Evolutionary conservation across 441 rosid genomes (phyloP), one percentile per base, ranked within the genome.

Genomic region (Populus tomentosa): DNA sequence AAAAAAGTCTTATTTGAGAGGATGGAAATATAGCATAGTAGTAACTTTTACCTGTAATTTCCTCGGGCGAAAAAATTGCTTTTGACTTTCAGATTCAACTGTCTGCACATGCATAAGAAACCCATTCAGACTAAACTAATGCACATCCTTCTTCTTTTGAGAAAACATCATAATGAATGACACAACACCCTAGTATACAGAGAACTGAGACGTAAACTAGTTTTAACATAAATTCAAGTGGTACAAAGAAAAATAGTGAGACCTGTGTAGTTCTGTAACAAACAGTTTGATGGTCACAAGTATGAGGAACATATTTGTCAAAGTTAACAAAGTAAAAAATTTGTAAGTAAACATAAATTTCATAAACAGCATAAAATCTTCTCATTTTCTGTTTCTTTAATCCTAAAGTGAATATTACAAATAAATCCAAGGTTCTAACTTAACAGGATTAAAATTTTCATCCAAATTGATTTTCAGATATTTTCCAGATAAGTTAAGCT

Each of bases 1-100:
- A 24, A 5, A 6, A 23, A 21, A 28, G 42, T 38, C 42, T 9
- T 46, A 53, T 40, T 72, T 35, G 4, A 72, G 23, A 53, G 64
- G 70, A 30, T 9, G 81, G 35, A 70, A 61, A 38, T 38, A 66
- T 66, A 74, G 23, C 70, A 53, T 4, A 50, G 56, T 38, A 16
- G 18, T 4, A 61, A 10, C 16, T 35, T 73, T 70, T 79, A 91
- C 98, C 90, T 75, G 32, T 88, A 77, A 86, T 86, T 83, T 93
- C 95, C 42, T 90, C 96, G 18, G 91, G 85, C 56, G 90, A 95
- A 71, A 90, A 80, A 72, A 93, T 91, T 72, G 94, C 92, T 78
- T 86, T 83, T 9, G 87, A 84, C 90, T 88, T 53, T 95, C 97
- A 0, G 94, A 84, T 78, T 90, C 97, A 64, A 94, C 90, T 20